These are phyloP conservation scores for Cyberlindnera samutprakarnensis DNA, from an alignment of 805 yeast species.

Conservation along the genomic window DNA sequence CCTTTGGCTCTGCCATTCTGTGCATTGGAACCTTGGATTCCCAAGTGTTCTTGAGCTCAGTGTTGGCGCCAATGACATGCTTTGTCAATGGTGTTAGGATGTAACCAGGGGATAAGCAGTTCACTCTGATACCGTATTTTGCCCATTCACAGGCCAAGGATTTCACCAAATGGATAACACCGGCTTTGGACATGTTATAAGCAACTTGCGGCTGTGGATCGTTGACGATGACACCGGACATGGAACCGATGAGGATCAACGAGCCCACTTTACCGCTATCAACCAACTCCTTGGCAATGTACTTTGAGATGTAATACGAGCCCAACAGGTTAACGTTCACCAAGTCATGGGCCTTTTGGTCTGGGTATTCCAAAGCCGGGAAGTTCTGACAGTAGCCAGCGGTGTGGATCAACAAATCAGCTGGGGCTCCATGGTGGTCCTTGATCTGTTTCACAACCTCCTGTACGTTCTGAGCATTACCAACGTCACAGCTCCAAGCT, in stretches of 20 bases:
- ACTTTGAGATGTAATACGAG: constrained; percentile 64
- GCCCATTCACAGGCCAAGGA: constrained; percentile 83
- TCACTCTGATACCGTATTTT: constrained; percentile 63
- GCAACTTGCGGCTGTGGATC: constrained; percentile 76
- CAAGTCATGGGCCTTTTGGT: constrained; percentile 57
- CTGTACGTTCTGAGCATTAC: constrained; percentile 54
- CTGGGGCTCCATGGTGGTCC: constrained; percentile 50
- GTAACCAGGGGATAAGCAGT: constrained; percentile 75
- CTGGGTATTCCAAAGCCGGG: constrained; percentile 72
- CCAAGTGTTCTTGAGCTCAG: constrained; percentile 64
- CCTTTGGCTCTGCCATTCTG: constrained; percentile 82
- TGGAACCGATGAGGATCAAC: constrained; percentile 64
- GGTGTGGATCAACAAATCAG: constrained; percentile 62
- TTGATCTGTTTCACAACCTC: constrained; percentile 44
- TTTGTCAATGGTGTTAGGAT: constrained; percentile 73
- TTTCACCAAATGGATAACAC: constrained; percentile 72
- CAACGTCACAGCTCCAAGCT: constrained; percentile 71
- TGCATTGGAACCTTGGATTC: constrained; percentile 65
- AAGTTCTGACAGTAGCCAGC: constrained; percentile 85
- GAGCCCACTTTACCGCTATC: constrained; percentile 49
- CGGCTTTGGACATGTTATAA: constrained; percentile 83
- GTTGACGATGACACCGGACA: constrained; percentile 72
- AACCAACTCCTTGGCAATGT: constrained; percentile 63
- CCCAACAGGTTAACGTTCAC: constrained; percentile 71
- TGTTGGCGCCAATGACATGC: constrained; percentile 53